These are phyloP conservation scores for Trametes cinnabarina DNA, from an alignment of 768 basidiomycete species.

Conservation along the genomic window DNA sequence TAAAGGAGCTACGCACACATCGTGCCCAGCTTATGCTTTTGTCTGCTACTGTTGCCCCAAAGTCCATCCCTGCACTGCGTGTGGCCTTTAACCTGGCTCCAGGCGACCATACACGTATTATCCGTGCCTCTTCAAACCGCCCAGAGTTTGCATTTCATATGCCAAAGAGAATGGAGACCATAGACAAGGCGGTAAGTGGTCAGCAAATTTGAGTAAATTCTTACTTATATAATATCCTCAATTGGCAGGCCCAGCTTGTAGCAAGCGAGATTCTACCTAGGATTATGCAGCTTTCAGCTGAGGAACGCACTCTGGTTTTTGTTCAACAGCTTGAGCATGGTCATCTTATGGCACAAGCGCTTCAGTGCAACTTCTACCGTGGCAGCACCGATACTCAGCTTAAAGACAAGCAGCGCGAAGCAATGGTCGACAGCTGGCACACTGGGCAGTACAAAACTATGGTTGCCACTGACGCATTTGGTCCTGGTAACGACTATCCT, in stretches of 20 bases:
- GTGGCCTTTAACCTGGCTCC: background rate
- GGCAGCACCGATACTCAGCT: background rate
- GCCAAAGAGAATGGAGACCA: background rate
- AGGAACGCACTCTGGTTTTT: background rate
- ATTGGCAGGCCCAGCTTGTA: background rate
- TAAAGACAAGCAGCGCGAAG: background rate
- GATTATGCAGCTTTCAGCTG: background rate
- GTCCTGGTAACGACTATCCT: conserved; percentile 7
- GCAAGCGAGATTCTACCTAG: background rate
- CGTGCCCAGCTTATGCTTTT: conserved; percentile 1
- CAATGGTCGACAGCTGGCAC: background rate
- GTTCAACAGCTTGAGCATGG: background rate
- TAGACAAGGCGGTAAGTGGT: background rate
- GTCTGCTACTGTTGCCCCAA: background rate
- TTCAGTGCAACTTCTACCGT: conserved; percentile 1
- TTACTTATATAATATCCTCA: too few species aligned
- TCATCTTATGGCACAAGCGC: background rate
- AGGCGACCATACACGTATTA: background rate
- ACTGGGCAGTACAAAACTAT: background rate
- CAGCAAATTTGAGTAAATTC: background rate
- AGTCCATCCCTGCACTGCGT: background rate
- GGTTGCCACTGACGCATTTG: conserved; percentile 6
- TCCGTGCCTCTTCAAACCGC: background rate
- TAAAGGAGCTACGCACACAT: background rate
- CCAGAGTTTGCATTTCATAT: background rate